These are phyloP conservation scores for Leccinum variicolor DNA, from an alignment of 768 basidiomycete genomes.

Conservation along the genomic window DNA sequence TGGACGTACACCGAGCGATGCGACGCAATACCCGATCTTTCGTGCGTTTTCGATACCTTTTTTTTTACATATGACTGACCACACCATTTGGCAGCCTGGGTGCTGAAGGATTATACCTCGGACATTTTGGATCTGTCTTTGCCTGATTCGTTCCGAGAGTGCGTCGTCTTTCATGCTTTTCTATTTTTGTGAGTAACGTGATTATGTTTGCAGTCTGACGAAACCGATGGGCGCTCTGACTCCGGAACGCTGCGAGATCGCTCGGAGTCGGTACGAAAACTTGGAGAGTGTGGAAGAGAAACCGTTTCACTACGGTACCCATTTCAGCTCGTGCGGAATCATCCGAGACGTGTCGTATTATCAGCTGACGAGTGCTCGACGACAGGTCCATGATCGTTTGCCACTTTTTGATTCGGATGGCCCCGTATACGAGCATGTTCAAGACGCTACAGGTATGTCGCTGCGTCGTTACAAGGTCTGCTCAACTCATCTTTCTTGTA, in stretches of 20 bases:
- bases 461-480: not conserved
- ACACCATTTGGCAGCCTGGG: constrained; percentile 63
- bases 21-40: constrained; percentile 92
- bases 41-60: constrained; percentile 44
- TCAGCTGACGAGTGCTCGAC: not conserved
- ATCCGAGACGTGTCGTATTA: not conserved
- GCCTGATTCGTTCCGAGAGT: constrained; percentile 72
- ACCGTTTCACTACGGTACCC: constrained; percentile 92
- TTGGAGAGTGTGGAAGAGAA: constrained; percentile 77
- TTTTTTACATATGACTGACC: not conserved
- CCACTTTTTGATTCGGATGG: constrained; percentile 86
- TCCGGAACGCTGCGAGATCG: constrained; percentile 67
- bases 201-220: constrained; percentile 51
- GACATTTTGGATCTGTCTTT: constrained; percentile 59
- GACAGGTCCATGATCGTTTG: constrained; percentile 86
- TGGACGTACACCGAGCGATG: constrained; percentile 90
- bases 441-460: constrained; percentile 68
- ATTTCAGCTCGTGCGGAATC: constrained; percentile 67
- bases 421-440: constrained; percentile 94
- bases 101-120: constrained; percentile 81
- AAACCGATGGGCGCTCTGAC: constrained; percentile 92
- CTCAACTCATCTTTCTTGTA: constrained; percentile 28
- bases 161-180: constrained; percentile 23
- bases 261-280: constrained; percentile 68
- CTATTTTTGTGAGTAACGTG: not conserved